Percentiles rank a stretch among this genome's conserved stretches.
Evolutionary conservation across 495 filamentous ascomycete species (phyloP).

Genomic region (Daldinia childiae): DNA sequence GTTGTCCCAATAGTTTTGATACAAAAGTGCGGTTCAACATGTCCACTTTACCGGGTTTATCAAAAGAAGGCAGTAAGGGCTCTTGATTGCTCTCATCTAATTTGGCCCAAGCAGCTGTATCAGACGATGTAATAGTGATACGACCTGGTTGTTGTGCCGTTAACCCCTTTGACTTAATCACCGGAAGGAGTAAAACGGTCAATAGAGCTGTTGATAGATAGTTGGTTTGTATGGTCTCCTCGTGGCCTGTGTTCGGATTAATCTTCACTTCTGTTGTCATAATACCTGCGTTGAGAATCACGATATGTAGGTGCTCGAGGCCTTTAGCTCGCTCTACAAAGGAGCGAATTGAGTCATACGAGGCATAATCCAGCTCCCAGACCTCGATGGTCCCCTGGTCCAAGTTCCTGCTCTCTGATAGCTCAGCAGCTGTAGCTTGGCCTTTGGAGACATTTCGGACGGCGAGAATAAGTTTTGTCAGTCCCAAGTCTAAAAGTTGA

Average conservation of each 20-base stretch:
- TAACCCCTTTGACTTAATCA: slow-evolving; percentile 47
- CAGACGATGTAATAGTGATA: slow-evolving; percentile 49
- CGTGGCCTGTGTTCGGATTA: slow-evolving; percentile 43
- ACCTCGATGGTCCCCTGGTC: slow-evolving; percentile 48
- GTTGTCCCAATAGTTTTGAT: slow-evolving; percentile 53
- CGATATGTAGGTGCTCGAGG: slow-evolving; percentile 52
- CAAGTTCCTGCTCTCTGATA: background rate
- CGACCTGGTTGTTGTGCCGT: slow-evolving; percentile 34
- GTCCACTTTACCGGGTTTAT: slow-evolving; percentile 38
- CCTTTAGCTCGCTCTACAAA: slow-evolving; percentile 51
- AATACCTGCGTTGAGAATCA: slow-evolving; percentile 59
- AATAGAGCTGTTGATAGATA: slow-evolving; percentile 54
- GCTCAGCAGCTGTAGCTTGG: slow-evolving; percentile 44
- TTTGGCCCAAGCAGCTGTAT: slow-evolving; percentile 43
- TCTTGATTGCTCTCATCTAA: slow-evolving; percentile 42
- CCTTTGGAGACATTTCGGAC: slow-evolving; percentile 57
- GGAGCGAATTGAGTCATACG: slow-evolving; percentile 48
- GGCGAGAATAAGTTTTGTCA: slow-evolving; percentile 56
- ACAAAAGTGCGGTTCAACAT: slow-evolving; percentile 38
- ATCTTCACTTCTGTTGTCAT: background rate
- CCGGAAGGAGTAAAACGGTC: slow-evolving; percentile 51
- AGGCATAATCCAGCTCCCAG: slow-evolving; percentile 59
- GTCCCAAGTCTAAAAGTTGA: slow-evolving; percentile 52
- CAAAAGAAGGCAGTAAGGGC: slow-evolving; percentile 49
- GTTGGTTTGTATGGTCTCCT: slow-evolving; percentile 54